Conservation (phyloP, 441 rosid genomes). For the Aleurites moluccanus region DNA sequence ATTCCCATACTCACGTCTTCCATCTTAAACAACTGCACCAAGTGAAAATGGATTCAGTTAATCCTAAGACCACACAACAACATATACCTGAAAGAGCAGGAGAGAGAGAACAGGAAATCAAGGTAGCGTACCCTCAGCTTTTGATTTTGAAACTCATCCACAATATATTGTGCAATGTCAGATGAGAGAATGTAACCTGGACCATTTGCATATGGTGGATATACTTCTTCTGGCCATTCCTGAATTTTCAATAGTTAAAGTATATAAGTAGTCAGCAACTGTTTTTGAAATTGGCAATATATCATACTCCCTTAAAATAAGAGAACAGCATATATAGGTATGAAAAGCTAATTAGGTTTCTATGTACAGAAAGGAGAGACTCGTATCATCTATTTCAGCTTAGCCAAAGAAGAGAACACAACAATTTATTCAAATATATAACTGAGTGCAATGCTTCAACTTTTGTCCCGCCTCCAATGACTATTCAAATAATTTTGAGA, state of each 20-base stretch:
- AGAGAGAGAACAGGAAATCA: neutral
- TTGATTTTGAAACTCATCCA: slow-evolving; percentile 69
- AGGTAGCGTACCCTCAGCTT: slow-evolving; percentile 57
- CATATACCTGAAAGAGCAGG: neutral
- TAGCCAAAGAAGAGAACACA: neutral
- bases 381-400: slow-evolving; percentile 3
- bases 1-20: slow-evolving; percentile 98
- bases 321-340: neutral
- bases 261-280: neutral
- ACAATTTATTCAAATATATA: neutral
- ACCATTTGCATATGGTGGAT: slow-evolving; percentile 97
- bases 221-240: slow-evolving; percentile 99
- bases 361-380: neutral
- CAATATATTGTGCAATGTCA: slow-evolving; percentile 71
- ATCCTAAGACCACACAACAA: neutral
- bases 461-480: neutral
- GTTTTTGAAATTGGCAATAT: neutral
- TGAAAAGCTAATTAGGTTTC: neutral
- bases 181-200: slow-evolving; percentile 88
- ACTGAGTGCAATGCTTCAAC: neutral
- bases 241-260: slow-evolving; percentile 16
- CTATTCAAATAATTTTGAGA: neutral
- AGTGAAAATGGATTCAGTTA: neutral
- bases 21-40: slow-evolving; percentile 86
- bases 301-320: neutral